A percentile compares a stretch with the other conserved stretches of the same genome.
Evolutionary conservation across 495 filamentous ascomycete species (phyloP).

Genomic region (Penicillium odoratum): DNA sequence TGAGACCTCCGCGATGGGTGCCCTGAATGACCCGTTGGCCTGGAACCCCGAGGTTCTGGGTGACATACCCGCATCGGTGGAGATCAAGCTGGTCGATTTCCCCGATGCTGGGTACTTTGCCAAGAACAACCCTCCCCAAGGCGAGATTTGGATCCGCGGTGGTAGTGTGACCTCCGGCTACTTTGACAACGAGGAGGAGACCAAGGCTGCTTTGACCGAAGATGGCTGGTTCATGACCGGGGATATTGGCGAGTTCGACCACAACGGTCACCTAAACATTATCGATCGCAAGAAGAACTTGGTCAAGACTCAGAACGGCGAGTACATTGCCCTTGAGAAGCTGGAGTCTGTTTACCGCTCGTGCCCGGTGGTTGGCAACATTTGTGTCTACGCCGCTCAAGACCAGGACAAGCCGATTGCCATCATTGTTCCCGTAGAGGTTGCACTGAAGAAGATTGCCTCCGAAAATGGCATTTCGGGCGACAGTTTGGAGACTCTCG

Average conservation of each 20-base stretch:
- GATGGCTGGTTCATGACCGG: conserved; percentile 97
- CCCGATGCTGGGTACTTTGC: conserved; percentile 87
- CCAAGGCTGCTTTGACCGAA: conserved; percentile 65
- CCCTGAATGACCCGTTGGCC: conserved; percentile 82
- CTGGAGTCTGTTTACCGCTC: conserved; percentile 94
- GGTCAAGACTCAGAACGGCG: conserved; percentile 92
- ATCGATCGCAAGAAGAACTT: conserved; percentile 99
- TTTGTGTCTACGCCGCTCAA: conserved; percentile 86
- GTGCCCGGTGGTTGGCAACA: conserved; percentile 82
- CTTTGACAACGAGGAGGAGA: conserved; percentile 82
- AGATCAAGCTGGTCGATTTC: conserved; percentile 95
- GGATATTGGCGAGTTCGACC: conserved; percentile 89
- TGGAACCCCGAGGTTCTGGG: conserved; percentile 86
- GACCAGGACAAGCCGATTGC: conserved; percentile 84
- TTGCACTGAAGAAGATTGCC: conserved; percentile 82
- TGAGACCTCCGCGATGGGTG: conserved; percentile 93
- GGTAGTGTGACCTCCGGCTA: conserved; percentile 71
- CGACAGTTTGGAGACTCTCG: conserved; percentile 70
- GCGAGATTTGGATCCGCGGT: conserved; percentile 91
- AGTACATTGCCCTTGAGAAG: conserved; percentile 99
- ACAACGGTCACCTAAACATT: conserved; percentile 76
- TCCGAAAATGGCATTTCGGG: conserved; percentile 68
- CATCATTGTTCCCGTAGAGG: conserved; percentile 89
- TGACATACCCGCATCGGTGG: conserved; percentile 75
- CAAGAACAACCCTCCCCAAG: conserved; percentile 87